Evolutionary conservation across 257 asterid genomes (phyloP).

Genomic region (Solanum medicagineum): DNA sequence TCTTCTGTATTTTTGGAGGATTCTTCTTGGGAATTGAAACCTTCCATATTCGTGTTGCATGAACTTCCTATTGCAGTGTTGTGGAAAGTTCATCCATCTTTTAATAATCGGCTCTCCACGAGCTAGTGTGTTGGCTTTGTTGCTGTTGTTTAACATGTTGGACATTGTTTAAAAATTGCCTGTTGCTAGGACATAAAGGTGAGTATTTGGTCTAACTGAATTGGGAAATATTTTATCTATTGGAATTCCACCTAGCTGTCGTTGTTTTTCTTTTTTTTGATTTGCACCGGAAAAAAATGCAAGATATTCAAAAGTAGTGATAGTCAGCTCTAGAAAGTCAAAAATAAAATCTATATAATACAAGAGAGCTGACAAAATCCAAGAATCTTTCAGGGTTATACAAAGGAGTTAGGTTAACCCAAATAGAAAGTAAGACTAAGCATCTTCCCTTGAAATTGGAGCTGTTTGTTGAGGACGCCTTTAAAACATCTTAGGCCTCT

Average conservation of each 20-base stretch:
- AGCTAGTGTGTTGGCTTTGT: background rate
- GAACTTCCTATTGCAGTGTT: background rate
- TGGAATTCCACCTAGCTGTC: background rate
- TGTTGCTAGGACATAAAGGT: background rate
- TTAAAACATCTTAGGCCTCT: no score
- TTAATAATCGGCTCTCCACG: background rate
- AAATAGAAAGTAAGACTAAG: no score
- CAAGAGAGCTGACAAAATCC: no score
- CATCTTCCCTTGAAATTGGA: no score
- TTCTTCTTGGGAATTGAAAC: background rate
- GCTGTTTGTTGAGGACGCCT: no score
- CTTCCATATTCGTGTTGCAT: background rate
- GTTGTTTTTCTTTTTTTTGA: no score
- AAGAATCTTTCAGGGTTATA: no score
- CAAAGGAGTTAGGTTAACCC: no score
- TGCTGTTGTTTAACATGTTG: background rate
- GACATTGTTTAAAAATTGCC: background rate
- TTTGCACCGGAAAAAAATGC: no score
- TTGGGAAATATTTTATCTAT: background rate
- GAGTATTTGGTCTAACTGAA: background rate
- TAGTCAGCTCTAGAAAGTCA: no score
- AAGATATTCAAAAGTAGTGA: no score
- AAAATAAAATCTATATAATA: no score
- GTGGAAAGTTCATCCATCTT: background rate
- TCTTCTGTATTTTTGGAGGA: background rate